Evolutionary conservation across 345 rosid genomes (phyloP).

Genomic region (Linum lewisii): DNA sequence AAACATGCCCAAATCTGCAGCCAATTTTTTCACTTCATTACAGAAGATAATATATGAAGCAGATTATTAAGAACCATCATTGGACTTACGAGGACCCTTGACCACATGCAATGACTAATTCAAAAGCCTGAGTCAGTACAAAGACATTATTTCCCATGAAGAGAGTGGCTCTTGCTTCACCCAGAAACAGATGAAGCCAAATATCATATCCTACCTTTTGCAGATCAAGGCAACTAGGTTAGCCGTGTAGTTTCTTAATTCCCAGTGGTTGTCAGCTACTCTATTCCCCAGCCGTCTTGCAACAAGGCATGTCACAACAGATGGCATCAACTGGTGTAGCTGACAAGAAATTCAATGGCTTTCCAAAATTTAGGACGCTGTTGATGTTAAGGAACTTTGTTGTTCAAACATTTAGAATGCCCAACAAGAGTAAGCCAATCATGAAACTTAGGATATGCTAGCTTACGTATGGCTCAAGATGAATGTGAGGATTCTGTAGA

Average conservation of each 20-base stretch:
- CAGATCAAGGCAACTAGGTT: constrained; percentile 75
- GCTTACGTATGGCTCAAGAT: constrained; percentile 93
- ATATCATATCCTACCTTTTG: constrained; percentile 54
- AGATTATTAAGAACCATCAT: constrained; percentile 1
- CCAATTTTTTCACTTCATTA: constrained; percentile 10
- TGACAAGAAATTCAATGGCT: constrained; percentile 36
- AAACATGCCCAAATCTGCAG: constrained; percentile 74
- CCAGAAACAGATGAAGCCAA: constrained; percentile 11
- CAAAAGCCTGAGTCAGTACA: constrained; percentile 4
- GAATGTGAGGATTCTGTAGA: constrained; percentile 81
- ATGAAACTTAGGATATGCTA: constrained; percentile 11
- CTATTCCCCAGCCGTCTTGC: constrained; percentile 88
- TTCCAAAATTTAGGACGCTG: constrained; percentile 19
- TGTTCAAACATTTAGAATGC: constrained; percentile 11
- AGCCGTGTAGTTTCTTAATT: constrained; percentile 84
- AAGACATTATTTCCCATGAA: not conserved
- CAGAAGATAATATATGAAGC: not conserved
- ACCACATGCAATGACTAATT: not conserved
- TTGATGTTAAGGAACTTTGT: constrained; percentile 9
- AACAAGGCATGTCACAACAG: constrained; percentile 94
- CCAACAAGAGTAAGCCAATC: constrained; percentile 2
- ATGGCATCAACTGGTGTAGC: constrained; percentile 99
- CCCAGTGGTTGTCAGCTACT: constrained; percentile 94
- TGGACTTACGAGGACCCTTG: not conserved
- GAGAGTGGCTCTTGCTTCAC: not conserved